Conservation (phyloP, 441 rosid genomes). For the Corymbia calophylla region DNA sequence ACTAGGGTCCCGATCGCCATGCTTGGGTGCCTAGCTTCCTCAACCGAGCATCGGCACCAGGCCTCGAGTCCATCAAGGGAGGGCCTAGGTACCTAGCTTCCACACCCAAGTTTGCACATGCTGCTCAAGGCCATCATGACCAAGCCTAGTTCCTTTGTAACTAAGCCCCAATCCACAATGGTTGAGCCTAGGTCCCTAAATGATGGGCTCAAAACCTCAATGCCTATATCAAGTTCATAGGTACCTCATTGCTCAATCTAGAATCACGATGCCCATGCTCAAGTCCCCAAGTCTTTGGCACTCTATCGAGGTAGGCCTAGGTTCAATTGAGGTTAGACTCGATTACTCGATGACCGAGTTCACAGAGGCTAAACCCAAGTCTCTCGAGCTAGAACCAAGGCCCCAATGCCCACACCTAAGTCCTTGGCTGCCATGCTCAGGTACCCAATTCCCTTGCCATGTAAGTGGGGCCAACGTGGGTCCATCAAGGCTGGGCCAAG, state of each 20-base stretch:
- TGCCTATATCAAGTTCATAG: not conserved
- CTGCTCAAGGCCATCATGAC: no score
- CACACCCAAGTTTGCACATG: no score
- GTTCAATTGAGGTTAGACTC: accelerated
- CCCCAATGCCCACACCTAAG: not conserved
- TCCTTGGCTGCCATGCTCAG: not conserved
- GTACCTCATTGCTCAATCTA: not conserved
- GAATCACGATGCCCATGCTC: not conserved
- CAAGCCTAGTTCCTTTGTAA: no score
- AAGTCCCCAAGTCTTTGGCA: not conserved
- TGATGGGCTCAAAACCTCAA: no score
- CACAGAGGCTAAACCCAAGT: not conserved
- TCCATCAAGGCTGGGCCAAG: not conserved
- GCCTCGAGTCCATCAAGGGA: no score
- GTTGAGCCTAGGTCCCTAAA: no score
- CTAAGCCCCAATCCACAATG: no score
- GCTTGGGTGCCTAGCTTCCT: no score
- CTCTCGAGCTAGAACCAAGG: accelerated
- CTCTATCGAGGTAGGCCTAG: not conserved
- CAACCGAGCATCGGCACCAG: no score
- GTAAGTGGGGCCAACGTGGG: accelerated
- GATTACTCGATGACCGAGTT: not conserved
- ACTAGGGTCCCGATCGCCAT: no score
- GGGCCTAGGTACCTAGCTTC: no score
- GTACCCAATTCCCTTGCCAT: not conserved